Evolutionary conservation across 2,329 filamentous ascomycete genomes (phyloP).

Genomic region (Ambrosiella cleistominuta): DNA sequence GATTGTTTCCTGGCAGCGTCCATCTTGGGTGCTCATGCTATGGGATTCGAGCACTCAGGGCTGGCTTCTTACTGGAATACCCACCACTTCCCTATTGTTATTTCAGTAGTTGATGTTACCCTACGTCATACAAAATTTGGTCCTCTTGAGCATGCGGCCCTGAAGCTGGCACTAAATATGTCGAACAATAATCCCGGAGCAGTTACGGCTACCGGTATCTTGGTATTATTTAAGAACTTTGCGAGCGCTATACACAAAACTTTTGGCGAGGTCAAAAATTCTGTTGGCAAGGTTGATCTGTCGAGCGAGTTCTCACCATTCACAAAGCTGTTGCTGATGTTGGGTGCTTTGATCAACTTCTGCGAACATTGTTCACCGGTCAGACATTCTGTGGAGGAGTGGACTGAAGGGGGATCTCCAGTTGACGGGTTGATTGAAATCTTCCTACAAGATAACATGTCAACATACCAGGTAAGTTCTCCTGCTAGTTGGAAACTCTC

Average conservation of each 20-base stretch:
- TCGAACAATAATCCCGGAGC: constrained; percentile 63
- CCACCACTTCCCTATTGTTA: constrained; percentile 33
- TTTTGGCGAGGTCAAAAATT: constrained; percentile 30
- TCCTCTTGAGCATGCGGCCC: constrained; percentile 28
- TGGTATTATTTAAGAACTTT: constrained; percentile 32
- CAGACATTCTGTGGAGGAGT: constrained; percentile 23
- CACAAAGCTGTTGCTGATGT: constrained; percentile 56
- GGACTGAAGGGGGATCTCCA: constrained; percentile 22
- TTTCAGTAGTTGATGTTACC: constrained; percentile 27
- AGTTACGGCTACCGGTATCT: constrained; percentile 51
- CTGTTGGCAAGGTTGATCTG: constrained; percentile 31
- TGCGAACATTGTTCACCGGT: constrained; percentile 57
- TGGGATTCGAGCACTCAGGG: constrained; percentile 28
- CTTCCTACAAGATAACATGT: constrained; percentile 50
- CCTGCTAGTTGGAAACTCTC: neutral
- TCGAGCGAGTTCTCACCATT: constrained; percentile 28
- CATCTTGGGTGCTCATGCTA: constrained; percentile 36
- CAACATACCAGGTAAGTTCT: constrained; percentile 47
- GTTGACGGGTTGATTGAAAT: constrained; percentile 43
- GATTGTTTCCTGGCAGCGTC: constrained; percentile 21
- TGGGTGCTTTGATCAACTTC: constrained; percentile 77
- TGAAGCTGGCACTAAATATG: constrained; percentile 65
- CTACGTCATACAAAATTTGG: constrained; percentile 23
- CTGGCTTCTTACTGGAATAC: constrained; percentile 28
- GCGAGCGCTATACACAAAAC: constrained; percentile 32